Evolutionary conservation across 2,329 filamentous ascomycete species (phyloP), one percentile per base, ranked within the genome.

Genomic region (Fusarium azukiicola): DNA sequence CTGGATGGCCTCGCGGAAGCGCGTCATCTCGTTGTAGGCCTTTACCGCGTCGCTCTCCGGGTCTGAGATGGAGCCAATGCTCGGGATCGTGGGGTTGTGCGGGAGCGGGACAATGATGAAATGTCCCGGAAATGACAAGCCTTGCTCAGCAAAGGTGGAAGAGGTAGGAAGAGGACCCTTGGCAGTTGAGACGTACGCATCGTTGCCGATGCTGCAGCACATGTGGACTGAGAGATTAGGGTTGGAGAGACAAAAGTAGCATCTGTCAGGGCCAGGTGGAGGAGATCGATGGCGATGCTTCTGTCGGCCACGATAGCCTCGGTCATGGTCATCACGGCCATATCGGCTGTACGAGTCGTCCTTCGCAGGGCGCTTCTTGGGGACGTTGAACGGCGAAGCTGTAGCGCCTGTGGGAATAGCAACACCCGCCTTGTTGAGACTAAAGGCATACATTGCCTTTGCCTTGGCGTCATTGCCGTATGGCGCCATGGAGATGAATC

Each of bases 201-300:
- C 96, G 23, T 97, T 94, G 69, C 96, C 98, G 78, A 99, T 97
- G 38, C 96, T 97, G 79, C 96, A 95, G 82, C 99, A 95, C 87
- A 99, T 95, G 87, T 99, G 97, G 3, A 95, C 95, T 69, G 96
- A 95, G 58, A 98, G 90, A 75, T 95, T 95, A 10, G 96, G 94
- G 86, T 98, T 99, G 10, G 96, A 97, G 16, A 99, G 91, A 85
- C 98, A 99, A 89, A 99, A 99, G 90, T 98, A 99, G 88, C 98
- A 99, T 83, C 95, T 92, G 69, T 95, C 94, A 4, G 96, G 96
- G 0, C 94, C 94, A 0, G 94, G 94, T 11, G 93, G 94, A 17
- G 94, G 94, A 10, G 90, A 83, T 49, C 85, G 88, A 3, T 88
- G 88, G 19, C 90, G 90, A 81, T 91, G 91, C 56, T 88, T 86